Percentiles rank a stretch among this genome's conserved stretches.
These are phyloP conservation scores for Myriosclerotinia scirpicola DNA, from an alignment of 2,329 filamentous ascomycete genomes.

Conservation along the genomic window DNA sequence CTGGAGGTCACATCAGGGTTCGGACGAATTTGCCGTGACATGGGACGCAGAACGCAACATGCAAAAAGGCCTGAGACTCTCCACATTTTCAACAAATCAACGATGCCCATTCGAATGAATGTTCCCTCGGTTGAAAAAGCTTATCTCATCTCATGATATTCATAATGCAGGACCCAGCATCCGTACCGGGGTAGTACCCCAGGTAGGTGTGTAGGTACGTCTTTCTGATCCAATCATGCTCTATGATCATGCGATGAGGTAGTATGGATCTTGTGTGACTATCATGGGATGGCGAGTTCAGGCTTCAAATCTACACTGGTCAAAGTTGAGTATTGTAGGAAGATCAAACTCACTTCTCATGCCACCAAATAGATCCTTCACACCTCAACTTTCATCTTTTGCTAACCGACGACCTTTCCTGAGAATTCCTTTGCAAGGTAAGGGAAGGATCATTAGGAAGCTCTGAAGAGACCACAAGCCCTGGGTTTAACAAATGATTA, in stretches of 20 bases:
- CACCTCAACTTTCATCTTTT: neutral
- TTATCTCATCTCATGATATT: neutral
- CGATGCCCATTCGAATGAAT: neutral
- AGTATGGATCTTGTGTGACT: neutral
- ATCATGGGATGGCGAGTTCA: conserved; percentile 10
- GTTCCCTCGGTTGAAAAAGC: neutral
- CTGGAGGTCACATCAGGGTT: neutral
- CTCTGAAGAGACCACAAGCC: neutral
- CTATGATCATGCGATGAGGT: neutral
- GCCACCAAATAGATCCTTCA: too few relatives aligned
- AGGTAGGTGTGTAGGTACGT: too few relatives aligned
- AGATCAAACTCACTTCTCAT: too few relatives aligned
- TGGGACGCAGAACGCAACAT: neutral
- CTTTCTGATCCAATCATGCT: too few relatives aligned
- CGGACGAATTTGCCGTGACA: neutral
- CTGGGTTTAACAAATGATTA: neutral
- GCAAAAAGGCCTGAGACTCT: too few relatives aligned
- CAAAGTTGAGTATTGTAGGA: neutral
- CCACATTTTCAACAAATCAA: neutral
- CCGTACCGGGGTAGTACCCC: too few relatives aligned
- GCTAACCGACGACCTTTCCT: neutral
- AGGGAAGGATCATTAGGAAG: neutral
- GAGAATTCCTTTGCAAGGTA: neutral
- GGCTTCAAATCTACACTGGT: neutral
- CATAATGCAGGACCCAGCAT: too few relatives aligned